Evolutionary conservation across 1,284 basidiomycete genomes (phyloP).

Genomic region (Wallemia hederae): DNA sequence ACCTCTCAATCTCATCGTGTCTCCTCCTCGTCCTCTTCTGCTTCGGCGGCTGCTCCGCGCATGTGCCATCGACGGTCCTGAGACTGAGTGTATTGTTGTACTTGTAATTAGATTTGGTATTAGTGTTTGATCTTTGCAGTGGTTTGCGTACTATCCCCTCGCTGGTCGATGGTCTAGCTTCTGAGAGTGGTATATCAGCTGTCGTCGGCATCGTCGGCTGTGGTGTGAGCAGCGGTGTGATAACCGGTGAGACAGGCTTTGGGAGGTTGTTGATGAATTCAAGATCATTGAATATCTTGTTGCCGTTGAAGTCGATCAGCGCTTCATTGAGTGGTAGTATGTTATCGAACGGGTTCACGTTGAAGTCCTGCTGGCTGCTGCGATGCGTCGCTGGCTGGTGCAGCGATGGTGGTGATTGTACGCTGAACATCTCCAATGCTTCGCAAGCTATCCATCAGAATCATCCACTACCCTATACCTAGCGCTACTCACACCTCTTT

Average conservation of each 20-base stretch:
- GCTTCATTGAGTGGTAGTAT: neutral
- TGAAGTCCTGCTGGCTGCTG: no score
- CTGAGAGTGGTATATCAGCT: neutral
- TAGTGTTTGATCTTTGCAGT: neutral
- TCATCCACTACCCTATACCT: neutral
- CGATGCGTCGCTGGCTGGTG: no score
- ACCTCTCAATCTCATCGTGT: constrained; percentile 72
- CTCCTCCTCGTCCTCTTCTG: constrained; percentile 48
- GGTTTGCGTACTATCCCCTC: neutral
- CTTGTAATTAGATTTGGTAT: no score
- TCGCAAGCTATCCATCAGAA: neutral
- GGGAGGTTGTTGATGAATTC: neutral
- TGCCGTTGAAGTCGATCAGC: neutral
- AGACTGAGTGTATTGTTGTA: no score
- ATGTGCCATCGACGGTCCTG: neutral
- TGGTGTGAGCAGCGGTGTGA: neutral
- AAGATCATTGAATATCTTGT: neutral
- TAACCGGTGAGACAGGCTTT: neutral
- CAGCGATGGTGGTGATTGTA: neutral
- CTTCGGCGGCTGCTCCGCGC: neutral
- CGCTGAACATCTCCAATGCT: neutral
- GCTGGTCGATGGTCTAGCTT: neutral
- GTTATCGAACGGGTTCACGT: neutral
- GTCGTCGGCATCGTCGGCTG: neutral
- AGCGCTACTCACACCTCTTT: neutral